Conservation (phyloP, 345 rosid genomes). For the Gossypium turneri region DNA sequence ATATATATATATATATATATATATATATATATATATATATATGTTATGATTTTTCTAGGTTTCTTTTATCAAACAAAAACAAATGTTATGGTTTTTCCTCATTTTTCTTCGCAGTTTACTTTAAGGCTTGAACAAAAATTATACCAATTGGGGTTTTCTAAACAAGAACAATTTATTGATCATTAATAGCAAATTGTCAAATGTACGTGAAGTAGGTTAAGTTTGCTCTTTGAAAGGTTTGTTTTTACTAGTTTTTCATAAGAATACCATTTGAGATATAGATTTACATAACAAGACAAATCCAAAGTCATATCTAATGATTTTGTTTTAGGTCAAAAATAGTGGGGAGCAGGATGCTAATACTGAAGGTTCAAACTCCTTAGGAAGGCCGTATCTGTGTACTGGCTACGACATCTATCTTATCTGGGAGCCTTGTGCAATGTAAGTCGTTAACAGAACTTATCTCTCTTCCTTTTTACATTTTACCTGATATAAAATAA, state of each 20-base stretch:
- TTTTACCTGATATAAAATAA: background rate
- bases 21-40: background rate
- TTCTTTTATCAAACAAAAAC: background rate
- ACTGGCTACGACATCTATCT: constrained; percentile 85
- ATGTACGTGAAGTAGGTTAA: background rate
- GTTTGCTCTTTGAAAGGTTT: background rate
- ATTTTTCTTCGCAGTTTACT: background rate
- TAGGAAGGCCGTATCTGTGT: constrained; percentile 67
- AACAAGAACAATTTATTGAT: background rate
- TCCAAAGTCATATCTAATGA: background rate
- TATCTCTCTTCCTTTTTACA: background rate
- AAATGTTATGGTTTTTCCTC: no score
- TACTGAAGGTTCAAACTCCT: constrained; percentile 15
- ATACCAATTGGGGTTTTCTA: background rate
- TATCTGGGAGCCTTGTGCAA: constrained; percentile 78
- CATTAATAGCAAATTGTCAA: background rate
- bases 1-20: background rate
- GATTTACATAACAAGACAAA: background rate
- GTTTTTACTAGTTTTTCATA: background rate
- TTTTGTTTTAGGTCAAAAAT: constrained; percentile 34
- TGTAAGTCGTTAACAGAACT: constrained; percentile 44
- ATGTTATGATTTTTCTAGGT: background rate
- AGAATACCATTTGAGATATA: background rate
- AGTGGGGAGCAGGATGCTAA: constrained; percentile 29
- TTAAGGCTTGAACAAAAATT: background rate